Conservation (phyloP, 495 filamentous ascomycete genomes). For the Cairneyella variabilis region DNA sequence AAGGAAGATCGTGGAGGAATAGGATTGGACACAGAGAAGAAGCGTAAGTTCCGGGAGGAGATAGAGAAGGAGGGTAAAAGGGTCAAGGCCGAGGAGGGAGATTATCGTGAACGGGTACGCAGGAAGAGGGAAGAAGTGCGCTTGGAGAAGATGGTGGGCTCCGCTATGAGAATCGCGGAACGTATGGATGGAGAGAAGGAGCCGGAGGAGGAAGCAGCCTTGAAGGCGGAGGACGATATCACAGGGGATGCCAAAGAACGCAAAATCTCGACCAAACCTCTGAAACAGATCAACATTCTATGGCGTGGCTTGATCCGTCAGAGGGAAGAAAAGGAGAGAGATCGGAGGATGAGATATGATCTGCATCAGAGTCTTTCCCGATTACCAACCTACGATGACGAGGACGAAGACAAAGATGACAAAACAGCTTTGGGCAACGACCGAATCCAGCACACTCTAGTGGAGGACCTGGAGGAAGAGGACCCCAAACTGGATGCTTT, state of each 20-base stretch:
- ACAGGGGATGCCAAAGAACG: conserved; percentile 35
- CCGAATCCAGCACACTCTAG: conserved; percentile 37
- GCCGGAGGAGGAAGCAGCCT: conserved; percentile 15
- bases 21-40: conserved; percentile 76
- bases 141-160: conserved; percentile 60
- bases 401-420: conserved; percentile 49
- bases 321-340: conserved; percentile 66
- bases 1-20: conserved; percentile 87
- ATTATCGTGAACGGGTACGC: conserved; percentile 71
- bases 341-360: conserved; percentile 62
- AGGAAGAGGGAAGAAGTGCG: conserved; percentile 69
- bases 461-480: conserved; percentile 76
- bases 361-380: conserved; percentile 58
- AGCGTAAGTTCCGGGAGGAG: conserved; percentile 67
- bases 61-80: conserved; percentile 51
- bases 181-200: conserved; percentile 41
- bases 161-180: conserved; percentile 81
- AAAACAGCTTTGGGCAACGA: conserved; percentile 43
- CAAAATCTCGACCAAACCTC: conserved; percentile 37
- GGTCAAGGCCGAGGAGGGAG: conserved; percentile 64
- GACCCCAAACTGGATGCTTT: conserved; percentile 86
- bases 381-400: conserved; percentile 48
- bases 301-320: conserved; percentile 71
- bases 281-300: conserved; percentile 68
- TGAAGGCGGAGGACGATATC: conserved; percentile 21